phyloP scores from a whole-genome alignment of 768 basidiomycete species.

The Kwoniella sp. region DNA sequence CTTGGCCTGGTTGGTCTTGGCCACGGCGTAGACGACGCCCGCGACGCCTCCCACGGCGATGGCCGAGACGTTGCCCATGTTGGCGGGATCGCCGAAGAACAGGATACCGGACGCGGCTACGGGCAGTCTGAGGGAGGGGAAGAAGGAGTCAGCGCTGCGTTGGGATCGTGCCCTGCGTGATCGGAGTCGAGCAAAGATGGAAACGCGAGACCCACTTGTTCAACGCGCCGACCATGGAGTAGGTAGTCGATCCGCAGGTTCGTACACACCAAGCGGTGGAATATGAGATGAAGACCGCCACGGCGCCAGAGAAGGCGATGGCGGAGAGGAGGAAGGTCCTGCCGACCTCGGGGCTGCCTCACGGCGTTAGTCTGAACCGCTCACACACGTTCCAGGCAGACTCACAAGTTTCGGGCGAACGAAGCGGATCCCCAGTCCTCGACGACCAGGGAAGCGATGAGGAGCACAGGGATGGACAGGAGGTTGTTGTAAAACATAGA shows the following conservation, averaged over 20 bases:
- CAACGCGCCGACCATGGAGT: conserved; percentile 97
- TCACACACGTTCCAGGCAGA: too few relatives aligned
- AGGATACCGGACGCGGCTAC: conserved; percentile 98
- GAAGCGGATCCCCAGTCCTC: conserved; percentile 86
- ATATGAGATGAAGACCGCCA: conserved; percentile 95
- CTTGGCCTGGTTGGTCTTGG: conserved; percentile 89
- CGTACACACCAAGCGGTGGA: conserved; percentile 98
- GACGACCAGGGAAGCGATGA: conserved; percentile 70
- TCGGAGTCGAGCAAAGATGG: not conserved
- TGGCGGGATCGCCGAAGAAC: conserved; percentile 71
- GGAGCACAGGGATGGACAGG: conserved; percentile 84
- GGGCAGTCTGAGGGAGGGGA: conserved; percentile 57
- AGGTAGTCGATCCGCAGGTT: conserved; percentile 95
- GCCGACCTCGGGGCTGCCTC: conserved; percentile 70
- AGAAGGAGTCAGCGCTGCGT: not conserved
- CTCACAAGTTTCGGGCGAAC: conserved; percentile 82
- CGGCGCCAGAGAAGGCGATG: conserved; percentile 94
- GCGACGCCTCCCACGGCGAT: conserved; percentile 85
- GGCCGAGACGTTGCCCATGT: conserved; percentile 80
- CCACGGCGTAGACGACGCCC: conserved; percentile 84
- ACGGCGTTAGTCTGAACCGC: not conserved
- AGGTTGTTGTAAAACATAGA: conserved; percentile 99
- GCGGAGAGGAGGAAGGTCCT: conserved; percentile 74
- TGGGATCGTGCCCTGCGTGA: too few relatives aligned
- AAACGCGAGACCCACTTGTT: conserved; percentile 60